These are phyloP conservation scores for Beta lomatogona DNA, from an alignment of 179 eudicot species.

Conservation along the genomic window DNA sequence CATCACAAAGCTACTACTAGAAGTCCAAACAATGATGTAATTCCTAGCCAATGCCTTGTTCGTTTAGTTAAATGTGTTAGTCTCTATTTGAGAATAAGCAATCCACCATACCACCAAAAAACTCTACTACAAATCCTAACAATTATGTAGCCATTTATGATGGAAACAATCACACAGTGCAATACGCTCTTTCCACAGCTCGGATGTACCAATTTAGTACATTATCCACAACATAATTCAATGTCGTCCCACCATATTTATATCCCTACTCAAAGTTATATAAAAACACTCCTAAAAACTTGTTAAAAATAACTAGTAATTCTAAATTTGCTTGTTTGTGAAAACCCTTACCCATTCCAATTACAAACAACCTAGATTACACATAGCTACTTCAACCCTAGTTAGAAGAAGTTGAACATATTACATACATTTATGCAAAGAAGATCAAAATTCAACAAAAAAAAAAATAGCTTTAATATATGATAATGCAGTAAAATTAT, in stretches of 20 bases:
- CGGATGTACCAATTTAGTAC: not conserved
- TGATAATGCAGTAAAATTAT: conserved; percentile 9
- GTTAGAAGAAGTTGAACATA: not conserved
- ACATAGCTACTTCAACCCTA: not conserved
- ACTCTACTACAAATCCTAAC: conserved; percentile 10
- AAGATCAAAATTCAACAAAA: not conserved
- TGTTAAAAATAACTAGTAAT: not conserved
- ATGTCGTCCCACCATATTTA: not conserved
- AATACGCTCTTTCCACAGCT: not conserved
- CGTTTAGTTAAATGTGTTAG: too few species aligned
- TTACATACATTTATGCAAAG: not conserved
- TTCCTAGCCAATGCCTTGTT: too few species aligned
- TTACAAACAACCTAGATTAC: not conserved
- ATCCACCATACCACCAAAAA: not conserved
- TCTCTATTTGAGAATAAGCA: conserved; percentile 1
- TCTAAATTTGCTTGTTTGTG: not conserved
- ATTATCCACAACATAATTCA: not conserved
- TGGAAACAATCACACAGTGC: not conserved
- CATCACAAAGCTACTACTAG: not conserved
- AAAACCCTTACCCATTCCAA: not conserved
- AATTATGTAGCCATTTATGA: not conserved
- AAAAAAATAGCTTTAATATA: not conserved
- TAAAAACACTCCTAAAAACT: not conserved
- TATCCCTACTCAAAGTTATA: not conserved
- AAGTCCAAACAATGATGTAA: too few species aligned